Conservation (phyloP, 495 filamentous ascomycete genomes). For the Lepraria neglecta region DNA sequence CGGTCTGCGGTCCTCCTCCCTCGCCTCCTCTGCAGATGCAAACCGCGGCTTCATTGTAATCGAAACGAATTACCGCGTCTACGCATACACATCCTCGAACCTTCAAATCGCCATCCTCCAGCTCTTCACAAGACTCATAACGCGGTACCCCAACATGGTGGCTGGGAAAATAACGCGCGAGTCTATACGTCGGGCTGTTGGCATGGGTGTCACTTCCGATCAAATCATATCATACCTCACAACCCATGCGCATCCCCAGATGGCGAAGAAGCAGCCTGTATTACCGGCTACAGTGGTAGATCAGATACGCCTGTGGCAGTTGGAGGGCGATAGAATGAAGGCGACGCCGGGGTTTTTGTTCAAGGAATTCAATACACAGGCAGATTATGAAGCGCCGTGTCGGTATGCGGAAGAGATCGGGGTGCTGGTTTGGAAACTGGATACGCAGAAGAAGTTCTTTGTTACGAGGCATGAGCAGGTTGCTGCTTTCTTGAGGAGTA, state of each 20-base stretch:
- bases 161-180: slow-evolving; percentile 80
- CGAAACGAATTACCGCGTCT: slow-evolving; percentile 98
- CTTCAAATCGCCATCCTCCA: slow-evolving; percentile 91
- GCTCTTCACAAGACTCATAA: slow-evolving; percentile 76
- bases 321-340: slow-evolving; percentile 89
- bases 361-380: slow-evolving; percentile 69
- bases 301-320: slow-evolving; percentile 95
- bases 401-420: slow-evolving; percentile 86
- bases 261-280: slow-evolving; percentile 58
- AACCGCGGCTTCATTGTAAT: slow-evolving; percentile 79
- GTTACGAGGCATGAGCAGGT: slow-evolving; percentile 82
- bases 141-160: slow-evolving; percentile 87
- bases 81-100: slow-evolving; percentile 89
- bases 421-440: slow-evolving; percentile 81
- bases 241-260: slow-evolving; percentile 86
- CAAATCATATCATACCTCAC: slow-evolving; percentile 88
- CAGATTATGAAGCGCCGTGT: slow-evolving; percentile 69
- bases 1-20: slow-evolving; percentile 54
- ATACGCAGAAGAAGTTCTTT: slow-evolving; percentile 75
- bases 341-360: slow-evolving; percentile 77
- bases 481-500: slow-evolving; percentile 62
- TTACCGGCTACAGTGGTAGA: slow-evolving; percentile 94
- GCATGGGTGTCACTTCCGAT: slow-evolving; percentile 84
- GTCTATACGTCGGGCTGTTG: slow-evolving; percentile 77
- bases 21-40: slow-evolving; percentile 38